Evolutionary conservation across 1,284 basidiomycete species (phyloP), one percentile per base, ranked within the genome.

Genomic region (Naganishia sp.): DNA sequence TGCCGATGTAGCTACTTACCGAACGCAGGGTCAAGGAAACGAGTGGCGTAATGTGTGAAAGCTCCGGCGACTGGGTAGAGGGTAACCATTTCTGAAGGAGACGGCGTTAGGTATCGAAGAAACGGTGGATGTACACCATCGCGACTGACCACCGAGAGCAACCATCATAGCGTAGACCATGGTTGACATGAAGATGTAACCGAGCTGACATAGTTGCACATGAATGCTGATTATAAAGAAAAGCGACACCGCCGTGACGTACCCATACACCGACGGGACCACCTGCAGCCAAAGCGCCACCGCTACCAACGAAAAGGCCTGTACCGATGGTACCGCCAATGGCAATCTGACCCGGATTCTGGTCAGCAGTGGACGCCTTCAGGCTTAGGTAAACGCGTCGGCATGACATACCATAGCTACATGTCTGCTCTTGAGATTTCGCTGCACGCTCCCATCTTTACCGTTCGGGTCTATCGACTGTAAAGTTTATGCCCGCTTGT

Each of bases 231-330:
- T 13, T 6, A 2, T 7, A 43, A 21, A 3, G 23, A 23, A 17
- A 15, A 21, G 39, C 28, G 23, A 28, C 18, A 31, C 42, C 23
- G 15, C n/a, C 6, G 17, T 35, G 9, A 53, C 61, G 18, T 55
- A 63, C 39, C 66, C 66, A 67, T 31, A 66, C 64, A 42, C 66
- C 66, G 51, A 69, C 65, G 2, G 82, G 82, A 15, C 82, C 82
- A 55, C 79, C 81, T 21, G 74, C 72, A 17, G 76, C 72, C 21
- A 84, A 74, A 10, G 80, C 78, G 62, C 83, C 80, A 23, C 90
- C 91, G 15, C 88, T 87, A 69, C 90, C 90, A 49, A 93, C 82
- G 82, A 94, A 93, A 23, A 91, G 82, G 74, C 89, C 90, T 1
- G 89, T 90, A 49, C 75, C 75, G 50, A 77, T 69, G 1, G 75